Evolutionary conservation across 768 basidiomycete genomes (phyloP), one percentile per base, ranked within the genome.

Genomic region (Naganishia friedmannii): DNA sequence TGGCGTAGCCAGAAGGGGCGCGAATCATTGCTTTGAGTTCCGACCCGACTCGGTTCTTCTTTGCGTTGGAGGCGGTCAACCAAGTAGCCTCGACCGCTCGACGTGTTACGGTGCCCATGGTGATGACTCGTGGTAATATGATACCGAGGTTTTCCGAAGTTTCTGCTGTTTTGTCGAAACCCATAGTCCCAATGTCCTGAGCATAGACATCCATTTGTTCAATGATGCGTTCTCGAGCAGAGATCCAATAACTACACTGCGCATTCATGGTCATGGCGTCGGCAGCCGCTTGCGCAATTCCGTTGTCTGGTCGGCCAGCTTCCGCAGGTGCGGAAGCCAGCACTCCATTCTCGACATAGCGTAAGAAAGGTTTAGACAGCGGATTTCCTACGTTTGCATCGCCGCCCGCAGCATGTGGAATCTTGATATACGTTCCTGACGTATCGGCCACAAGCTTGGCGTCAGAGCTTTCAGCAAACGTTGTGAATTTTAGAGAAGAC

Each of bases 21-120:
- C 90, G 88, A 10, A 99, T 89, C 94, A 98, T 96, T 3, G 94
- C 91, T 79, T 98, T 98, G 72, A 98, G 86, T 82, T 99, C 96
- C 0, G 93, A 96, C 1, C 95, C 95, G n/a, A 98, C 91, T 23
- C 96, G 89, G 74, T 96, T 95, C 82, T 88, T 88, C 85, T 98
- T 99, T 1, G 96, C 94, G 75, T 99, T 99, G 74, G 93, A 93
- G 0, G 96, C 96, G 0, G 96, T 98, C 60, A 99, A 83, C 96
- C 96, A 98, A 2, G 95, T 98, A 81, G 89, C 91, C 82, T 98
- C 96, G 73, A 98, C 95, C 9, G 96, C 93, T 37, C 94, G 88
- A 10, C 94, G 92, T 19, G 95, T 99, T 66, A 98, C 92, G 0
- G 96, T 97, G 17, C 96, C 96, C 96, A 99, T 99, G 9, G 93